Percentiles rank a stretch among this genome's conserved stretches.
Conservation (phyloP, 2,329 filamentous ascomycete species). For the Botryotinia narcissicola region DNA sequence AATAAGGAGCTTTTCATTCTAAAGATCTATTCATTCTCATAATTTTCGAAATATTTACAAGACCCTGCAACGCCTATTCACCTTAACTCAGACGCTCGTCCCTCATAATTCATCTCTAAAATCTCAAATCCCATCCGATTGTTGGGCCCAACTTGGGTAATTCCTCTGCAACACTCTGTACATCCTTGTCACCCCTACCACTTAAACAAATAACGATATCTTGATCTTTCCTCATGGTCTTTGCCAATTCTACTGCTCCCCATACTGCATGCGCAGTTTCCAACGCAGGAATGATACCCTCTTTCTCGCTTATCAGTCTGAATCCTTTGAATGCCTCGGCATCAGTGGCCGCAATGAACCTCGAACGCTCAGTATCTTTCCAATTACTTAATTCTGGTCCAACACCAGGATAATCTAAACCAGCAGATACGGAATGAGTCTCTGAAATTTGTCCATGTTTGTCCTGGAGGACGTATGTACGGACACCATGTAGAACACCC, state of each 20-base stretch:
- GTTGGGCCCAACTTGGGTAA: conserved; percentile 82
- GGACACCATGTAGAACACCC: conserved; percentile 92
- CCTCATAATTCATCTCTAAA: conserved; percentile 43
- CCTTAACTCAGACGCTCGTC: not conserved
- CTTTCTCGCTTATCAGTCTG: conserved; percentile 76
- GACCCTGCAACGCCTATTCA: not conserved
- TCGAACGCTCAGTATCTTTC: conserved; percentile 86
- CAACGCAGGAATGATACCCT: conserved; percentile 95
- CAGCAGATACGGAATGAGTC: conserved; percentile 94
- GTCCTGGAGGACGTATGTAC: conserved; percentile 93
- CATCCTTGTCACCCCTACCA: conserved; percentile 95
- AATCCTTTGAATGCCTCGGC: conserved; percentile 87
- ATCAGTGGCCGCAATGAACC: conserved; percentile 89
- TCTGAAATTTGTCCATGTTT: conserved; percentile 89
- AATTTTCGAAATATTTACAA: conserved; percentile 7
- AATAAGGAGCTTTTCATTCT: not conserved
- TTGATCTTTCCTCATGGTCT: conserved; percentile 84
- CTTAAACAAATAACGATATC: conserved; percentile 93
- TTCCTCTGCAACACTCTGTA: conserved; percentile 95
- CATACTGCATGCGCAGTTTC: conserved; percentile 92
- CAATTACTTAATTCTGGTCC: conserved; percentile 87
- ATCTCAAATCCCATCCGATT: conserved; percentile 73
- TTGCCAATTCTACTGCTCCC: conserved; percentile 84
- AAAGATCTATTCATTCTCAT: not conserved
- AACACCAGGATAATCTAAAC: conserved; percentile 95